Evolutionary conservation across 2,329 filamentous ascomycete species (phyloP), one percentile per base, ranked within the genome.

Genomic region (Fusarium subtropicale): DNA sequence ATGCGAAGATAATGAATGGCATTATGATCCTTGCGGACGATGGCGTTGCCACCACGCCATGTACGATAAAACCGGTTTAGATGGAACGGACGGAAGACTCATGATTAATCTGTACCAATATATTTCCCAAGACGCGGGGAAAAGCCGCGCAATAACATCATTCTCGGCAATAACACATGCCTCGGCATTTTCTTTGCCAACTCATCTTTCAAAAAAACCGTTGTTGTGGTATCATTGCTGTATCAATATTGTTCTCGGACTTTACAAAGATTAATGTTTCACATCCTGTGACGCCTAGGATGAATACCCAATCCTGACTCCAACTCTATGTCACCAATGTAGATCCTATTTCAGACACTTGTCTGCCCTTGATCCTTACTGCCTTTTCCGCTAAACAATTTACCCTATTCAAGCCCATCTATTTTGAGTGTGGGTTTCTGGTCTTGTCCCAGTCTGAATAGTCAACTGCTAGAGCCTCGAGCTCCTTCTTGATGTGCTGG

Each of bases 401-500:
- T 55, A 36, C 16, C 56, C 42, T 55, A 20, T 56, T 60, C 54
- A 54, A 54, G 28, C 38, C 38, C 66, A 69, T 76, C 41, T 76
- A 76, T 61, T 80, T 80, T 18, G 79, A 73, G 26, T 76, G 72
- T 15, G 81, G 79, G 67, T 80, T 80, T 55, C 82, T 81, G 66
- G 83, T 84, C 74, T 82, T 83, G 69, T 87, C 84, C 86, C 86
- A 88, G 28, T 84, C 81, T 15, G 83, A 81, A 63, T 85, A 88
- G 64, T 88, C 87, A 42, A 84, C 82, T 71, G 86, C 86, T 69
- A 90, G 83, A 52, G 87, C 84, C 76, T 91, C 90, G 16, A 90
- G 83, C 76, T 93, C 90, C 76, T 90, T 90, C 79, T 90, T 91
- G 67, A 97, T 83, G 76, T 94, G 91, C 75, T 87, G 84, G 34